Evolutionary conservation across 495 filamentous ascomycete species (phyloP).

Genomic region (Pyronema omphalodes): DNA sequence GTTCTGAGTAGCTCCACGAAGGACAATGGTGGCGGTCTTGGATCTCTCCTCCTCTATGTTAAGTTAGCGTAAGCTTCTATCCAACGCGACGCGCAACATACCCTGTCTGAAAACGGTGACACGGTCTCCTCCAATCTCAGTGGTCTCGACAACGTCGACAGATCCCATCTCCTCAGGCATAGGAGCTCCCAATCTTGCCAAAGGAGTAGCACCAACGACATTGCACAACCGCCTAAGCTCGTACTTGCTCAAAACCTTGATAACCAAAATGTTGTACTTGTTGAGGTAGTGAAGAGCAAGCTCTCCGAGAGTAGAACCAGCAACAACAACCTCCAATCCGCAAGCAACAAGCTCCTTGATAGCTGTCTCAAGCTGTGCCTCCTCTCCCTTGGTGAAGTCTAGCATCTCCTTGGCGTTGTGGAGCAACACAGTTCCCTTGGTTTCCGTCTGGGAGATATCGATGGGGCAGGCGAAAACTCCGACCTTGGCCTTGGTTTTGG

Average conservation of each 20-base stretch:
- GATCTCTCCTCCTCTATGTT: constrained; percentile 60
- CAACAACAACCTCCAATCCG: constrained; percentile 77
- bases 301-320: constrained; percentile 81
- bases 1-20: constrained; percentile 92
- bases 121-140: constrained; percentile 95
- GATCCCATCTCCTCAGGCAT: constrained; percentile 99
- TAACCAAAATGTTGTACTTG: constrained; percentile 82
- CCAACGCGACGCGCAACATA: not conserved
- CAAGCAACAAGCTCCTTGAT: constrained; percentile 95
- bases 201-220: constrained; percentile 86
- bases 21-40: constrained; percentile 82
- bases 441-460: constrained; percentile 92
- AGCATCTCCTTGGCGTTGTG: constrained; percentile 98
- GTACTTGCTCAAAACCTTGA: constrained; percentile 97
- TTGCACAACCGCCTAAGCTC: constrained; percentile 85
- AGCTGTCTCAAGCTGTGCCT: constrained; percentile 67
- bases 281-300: constrained; percentile 95
- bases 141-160: constrained; percentile 88
- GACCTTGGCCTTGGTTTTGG: constrained; percentile 81
- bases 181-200: constrained; percentile 86
- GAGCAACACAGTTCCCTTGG: constrained; percentile 97
- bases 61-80: constrained; percentile 3
- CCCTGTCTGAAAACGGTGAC: constrained; percentile 92
- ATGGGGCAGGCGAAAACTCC: constrained; percentile 93
- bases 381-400: constrained; percentile 94